These are phyloP conservation scores for Pleurotus tuber-regium DNA, from an alignment of 768 basidiomycete genomes.

Conservation along the genomic window DNA sequence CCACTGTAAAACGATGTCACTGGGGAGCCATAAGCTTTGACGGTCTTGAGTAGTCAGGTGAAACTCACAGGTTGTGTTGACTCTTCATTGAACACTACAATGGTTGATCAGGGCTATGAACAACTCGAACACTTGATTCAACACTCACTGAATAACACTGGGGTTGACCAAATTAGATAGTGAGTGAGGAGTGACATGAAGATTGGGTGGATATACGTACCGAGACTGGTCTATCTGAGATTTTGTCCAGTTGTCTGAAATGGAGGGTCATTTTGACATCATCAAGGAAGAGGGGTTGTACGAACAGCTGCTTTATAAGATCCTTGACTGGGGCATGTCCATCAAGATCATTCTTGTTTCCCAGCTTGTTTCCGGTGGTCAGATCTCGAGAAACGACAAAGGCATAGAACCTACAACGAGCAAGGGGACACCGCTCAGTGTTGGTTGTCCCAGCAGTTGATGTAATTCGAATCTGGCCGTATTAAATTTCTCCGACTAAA, in stretches of 20 bases:
- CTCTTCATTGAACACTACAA: constrained; percentile 93
- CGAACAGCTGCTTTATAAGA: constrained; percentile 67
- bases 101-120: too few relatives aligned
- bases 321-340: constrained; percentile 79
- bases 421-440: constrained; percentile 69
- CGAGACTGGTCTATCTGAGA: constrained; percentile 79
- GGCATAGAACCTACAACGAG: constrained; percentile 61
- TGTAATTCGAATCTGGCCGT: constrained; percentile 84
- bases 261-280: background rate
- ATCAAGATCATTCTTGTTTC: constrained; percentile 90
- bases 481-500: constrained; percentile 76
- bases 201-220: constrained; percentile 43
- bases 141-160: constrained; percentile 80
- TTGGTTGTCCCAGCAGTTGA: constrained; percentile 66
- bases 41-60: background rate
- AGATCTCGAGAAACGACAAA: background rate
- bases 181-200: constrained; percentile 5
- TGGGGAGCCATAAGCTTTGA: constrained; percentile 22
- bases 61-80: constrained; percentile 82
- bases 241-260: constrained; percentile 72
- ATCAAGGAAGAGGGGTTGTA: constrained; percentile 29
- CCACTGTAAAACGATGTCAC: constrained; percentile 90
- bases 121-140: too few relatives aligned
- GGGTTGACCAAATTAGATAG: background rate
- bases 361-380: constrained; percentile 48